A percentile compares a stretch with the other conserved stretches of the same genome.
These are phyloP conservation scores for Tanacetum coccineum DNA, from an alignment of 129 eudicot genomes.

Conservation along the genomic window DNA sequence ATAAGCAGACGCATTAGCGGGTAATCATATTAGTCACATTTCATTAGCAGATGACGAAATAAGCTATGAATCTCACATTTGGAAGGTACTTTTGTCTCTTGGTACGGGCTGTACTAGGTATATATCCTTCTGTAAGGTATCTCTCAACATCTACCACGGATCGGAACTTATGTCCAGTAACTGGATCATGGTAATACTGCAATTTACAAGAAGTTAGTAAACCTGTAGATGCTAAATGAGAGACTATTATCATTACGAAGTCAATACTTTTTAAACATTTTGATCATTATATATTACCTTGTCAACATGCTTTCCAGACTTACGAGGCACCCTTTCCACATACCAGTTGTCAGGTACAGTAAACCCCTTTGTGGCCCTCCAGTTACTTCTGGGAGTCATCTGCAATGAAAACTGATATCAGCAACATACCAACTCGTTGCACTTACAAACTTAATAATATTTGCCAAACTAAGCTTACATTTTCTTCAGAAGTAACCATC, in stretches of 20 bases:
- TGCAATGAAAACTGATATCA: neutral
- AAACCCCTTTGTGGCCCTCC: slow-evolving; percentile 17
- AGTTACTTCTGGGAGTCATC: slow-evolving; percentile 9
- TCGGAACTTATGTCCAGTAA: slow-evolving; percentile 63
- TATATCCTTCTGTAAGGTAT: slow-evolving; percentile 43
- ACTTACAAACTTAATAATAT: too few species aligned
- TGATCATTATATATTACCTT: slow-evolving; percentile 36
- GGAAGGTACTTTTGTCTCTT: slow-evolving; percentile 21
- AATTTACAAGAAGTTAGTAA: slow-evolving; percentile 9
- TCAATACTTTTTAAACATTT: too few species aligned
- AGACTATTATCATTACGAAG: neutral
- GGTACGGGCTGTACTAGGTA: slow-evolving; percentile 27
- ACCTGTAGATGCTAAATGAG: neutral
- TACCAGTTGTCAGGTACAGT: slow-evolving; percentile 80
- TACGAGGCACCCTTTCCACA: slow-evolving; percentile 73
- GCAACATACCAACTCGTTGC: too few species aligned
- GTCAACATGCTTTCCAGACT: slow-evolving; percentile 31
- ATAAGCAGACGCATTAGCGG: neutral
- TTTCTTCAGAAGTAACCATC: slow-evolving; percentile 44
- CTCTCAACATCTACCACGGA: slow-evolving; percentile 57
- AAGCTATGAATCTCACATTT: slow-evolving; percentile 25
- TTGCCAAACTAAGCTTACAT: slow-evolving; percentile 33
- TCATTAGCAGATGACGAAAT: neutral
- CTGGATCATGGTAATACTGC: slow-evolving; percentile 77
- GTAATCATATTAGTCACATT: neutral